Evolutionary conservation across 352 stramenopile genomes (phyloP), one percentile per base, ranked within the genome.

Genomic region (Achlya hypogyna): DNA sequence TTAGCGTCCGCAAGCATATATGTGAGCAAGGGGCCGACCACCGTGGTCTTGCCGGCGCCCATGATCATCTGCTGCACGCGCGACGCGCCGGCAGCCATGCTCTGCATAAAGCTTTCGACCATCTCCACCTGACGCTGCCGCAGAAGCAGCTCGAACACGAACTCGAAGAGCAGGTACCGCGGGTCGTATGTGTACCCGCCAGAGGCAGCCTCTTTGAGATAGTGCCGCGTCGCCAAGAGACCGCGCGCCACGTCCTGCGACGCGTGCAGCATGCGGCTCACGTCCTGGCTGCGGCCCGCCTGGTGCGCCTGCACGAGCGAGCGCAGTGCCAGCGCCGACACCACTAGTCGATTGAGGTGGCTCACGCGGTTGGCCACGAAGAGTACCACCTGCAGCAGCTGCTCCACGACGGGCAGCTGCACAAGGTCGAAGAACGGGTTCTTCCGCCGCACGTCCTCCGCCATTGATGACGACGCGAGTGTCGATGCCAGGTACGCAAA

Each of bases 21-120:
- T 5, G 97, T 98, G 69, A 99, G 80, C 34, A 99, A 75, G 40
- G 98, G 98, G 5, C 96, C 97, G 12, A 99, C 96, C 2, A 99
- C 98, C 3, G 97, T 99, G 0, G 98, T 99, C 76, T 99, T 99
- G 25, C 98, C 98, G 4, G 96, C 96, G 25, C 98, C 98, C 98
- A 99, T 99, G 77, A 99, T 99, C 98, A 99, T 99, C 86, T 99
- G 89, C 56, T 96, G 84, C 12, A 96, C 87, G 29, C 84, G 77
- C 0, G 88, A 96, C 42, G 89, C 70, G 14, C 85, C 87, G n/a
- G 74, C 75, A 6, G 65, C 65, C 18, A 96, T 74, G 49, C 86
- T 97, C n/a, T 74, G 74, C 69, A 98, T 88, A 75, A 99, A 99
- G 59, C 97, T 98, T 65, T 98, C 90, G 18, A 99, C 97, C 77